These are phyloP conservation scores for Pyracantha coccinea DNA, from an alignment of 331 rosid species.

Conservation along the genomic window DNA sequence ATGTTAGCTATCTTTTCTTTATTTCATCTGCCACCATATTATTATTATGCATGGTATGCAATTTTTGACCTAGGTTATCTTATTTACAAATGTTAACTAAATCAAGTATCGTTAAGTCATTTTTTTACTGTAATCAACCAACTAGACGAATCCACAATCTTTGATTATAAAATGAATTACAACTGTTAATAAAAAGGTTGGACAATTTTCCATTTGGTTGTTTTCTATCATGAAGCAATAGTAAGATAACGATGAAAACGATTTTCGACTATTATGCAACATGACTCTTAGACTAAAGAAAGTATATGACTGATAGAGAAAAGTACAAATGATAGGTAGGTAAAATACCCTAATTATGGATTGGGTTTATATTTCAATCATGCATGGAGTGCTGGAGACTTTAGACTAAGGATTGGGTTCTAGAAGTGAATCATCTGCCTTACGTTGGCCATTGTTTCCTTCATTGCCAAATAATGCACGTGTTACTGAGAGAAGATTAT, in stretches of 20 bases:
- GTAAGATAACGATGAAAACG: background rate
- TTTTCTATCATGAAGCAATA: too few relatives aligned
- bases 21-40: background rate
- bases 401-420: background rate
- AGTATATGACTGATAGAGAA: too few relatives aligned
- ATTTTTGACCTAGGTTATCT: too few relatives aligned
- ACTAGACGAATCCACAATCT: background rate
- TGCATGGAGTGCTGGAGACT: background rate
- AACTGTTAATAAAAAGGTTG: background rate
- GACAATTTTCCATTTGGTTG: background rate
- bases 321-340: background rate
- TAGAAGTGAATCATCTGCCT: background rate
- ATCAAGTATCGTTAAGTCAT: too few relatives aligned
- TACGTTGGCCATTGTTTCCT: background rate
- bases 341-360: background rate
- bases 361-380: background rate
- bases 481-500: background rate
- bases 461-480: background rate
- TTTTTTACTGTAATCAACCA: background rate
- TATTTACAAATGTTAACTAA: too few relatives aligned
- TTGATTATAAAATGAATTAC: background rate
- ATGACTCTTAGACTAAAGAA: too few relatives aligned
- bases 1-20: background rate
- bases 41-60: background rate
- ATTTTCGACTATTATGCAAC: background rate